phyloP scores from a whole-genome alignment of 192 early-diverging fungal species.

The Martensiomyces pterosporus region DNA sequence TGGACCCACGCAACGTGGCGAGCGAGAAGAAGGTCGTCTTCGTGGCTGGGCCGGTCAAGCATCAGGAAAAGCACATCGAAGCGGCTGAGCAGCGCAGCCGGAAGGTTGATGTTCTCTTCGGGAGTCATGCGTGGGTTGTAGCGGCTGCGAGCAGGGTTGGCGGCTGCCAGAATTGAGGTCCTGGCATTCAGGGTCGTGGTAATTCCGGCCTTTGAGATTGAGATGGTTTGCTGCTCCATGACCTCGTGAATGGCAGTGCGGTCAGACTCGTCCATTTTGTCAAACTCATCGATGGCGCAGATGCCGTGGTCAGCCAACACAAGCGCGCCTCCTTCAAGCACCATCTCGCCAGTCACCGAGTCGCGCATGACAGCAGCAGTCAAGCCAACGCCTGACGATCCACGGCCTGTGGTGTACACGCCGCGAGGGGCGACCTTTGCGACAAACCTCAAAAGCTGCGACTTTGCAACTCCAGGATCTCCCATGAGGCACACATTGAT shows the following conservation, averaged over 20 bases:
- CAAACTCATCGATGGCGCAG: constrained; percentile 99
- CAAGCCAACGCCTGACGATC: constrained; percentile 92
- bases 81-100: constrained; percentile 87
- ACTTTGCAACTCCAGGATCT: constrained; percentile 98
- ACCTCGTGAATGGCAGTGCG: constrained; percentile 98
- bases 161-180: constrained; percentile 91
- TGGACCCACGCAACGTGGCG: constrained; percentile 94
- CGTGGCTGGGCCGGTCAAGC: constrained; percentile 76
- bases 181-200: constrained; percentile 95
- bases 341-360: constrained; percentile 90
- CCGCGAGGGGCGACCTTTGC: constrained; percentile 91
- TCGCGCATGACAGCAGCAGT: constrained; percentile 94
- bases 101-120: constrained; percentile 95
- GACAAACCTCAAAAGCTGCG: constrained; percentile 93
- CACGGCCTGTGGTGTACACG: constrained; percentile 95
- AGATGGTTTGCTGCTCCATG: constrained; percentile 99
- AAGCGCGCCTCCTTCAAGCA: constrained; percentile 95
- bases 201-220: constrained; percentile 97
- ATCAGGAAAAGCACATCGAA: constrained; percentile 92
- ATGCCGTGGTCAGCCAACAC: constrained; percentile 98
- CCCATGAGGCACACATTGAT: constrained; percentile 98
- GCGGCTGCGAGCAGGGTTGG: constrained; percentile 94
- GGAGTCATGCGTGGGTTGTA: constrained; percentile 88
- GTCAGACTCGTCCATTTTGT: constrained; percentile 98
- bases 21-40: constrained; percentile 76